phyloP scores from a whole-genome alignment of 2,329 filamentous ascomycete species.

The Thelonectria discophora region DNA sequence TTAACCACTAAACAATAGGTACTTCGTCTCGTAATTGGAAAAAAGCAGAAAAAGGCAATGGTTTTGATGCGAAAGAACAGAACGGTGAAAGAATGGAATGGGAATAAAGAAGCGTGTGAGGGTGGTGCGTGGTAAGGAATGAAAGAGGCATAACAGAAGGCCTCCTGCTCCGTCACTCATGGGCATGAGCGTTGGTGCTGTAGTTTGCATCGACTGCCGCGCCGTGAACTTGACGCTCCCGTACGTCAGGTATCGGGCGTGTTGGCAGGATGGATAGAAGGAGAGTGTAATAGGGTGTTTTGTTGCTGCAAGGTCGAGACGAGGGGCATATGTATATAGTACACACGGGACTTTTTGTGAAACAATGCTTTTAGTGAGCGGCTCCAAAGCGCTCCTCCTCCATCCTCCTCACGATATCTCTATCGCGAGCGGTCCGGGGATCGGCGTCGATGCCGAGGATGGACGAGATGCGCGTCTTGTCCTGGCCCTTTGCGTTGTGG shows the following conservation, averaged over 20 bases:
- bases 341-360: constrained; percentile 19
- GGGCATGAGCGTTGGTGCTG: background rate
- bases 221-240: constrained; percentile 9
- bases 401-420: constrained; percentile 64
- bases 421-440: constrained; percentile 64
- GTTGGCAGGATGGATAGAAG: constrained; percentile 13
- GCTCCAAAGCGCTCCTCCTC: constrained; percentile 58
- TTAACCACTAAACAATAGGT: constrained; percentile 40
- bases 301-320: constrained; percentile 3
- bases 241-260: background rate
- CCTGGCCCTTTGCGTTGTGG: constrained; percentile 52
- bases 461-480: constrained; percentile 70
- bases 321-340: constrained; percentile 24
- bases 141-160: constrained; percentile 30
- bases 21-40: constrained; percentile 34
- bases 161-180: constrained; percentile 6
- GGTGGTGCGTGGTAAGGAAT: constrained; percentile 22
- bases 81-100: constrained; percentile 14
- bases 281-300: constrained; percentile 5
- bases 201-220: constrained; percentile 7
- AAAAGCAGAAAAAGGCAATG: background rate
- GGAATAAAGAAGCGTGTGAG: constrained; percentile 19
- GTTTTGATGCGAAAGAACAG: constrained; percentile 4
- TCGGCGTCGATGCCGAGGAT: constrained; percentile 69
- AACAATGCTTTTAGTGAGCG: constrained; percentile 31